Percentiles rank a stretch among this genome's conserved stretches.
Evolutionary conservation across 2,329 filamentous ascomycete species (phyloP).

Genomic region (Mycosphaerelloides madeirae): DNA sequence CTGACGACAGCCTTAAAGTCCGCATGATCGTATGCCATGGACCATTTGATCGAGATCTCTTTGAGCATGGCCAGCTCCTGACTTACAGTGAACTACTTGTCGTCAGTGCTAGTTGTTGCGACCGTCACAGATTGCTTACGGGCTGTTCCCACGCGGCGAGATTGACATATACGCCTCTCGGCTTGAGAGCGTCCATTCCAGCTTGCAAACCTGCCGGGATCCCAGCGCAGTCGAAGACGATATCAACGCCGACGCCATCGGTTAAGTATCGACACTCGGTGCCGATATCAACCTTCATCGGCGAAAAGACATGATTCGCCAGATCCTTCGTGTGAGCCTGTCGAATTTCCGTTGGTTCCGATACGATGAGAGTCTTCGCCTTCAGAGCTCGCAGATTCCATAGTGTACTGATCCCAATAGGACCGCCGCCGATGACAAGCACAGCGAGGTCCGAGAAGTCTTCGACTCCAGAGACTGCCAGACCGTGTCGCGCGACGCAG

Average conservation of each 20-base stretch:
- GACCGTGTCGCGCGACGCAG: slow-evolving; percentile 16
- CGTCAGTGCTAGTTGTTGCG: neutral
- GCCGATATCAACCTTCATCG: slow-evolving; percentile 11
- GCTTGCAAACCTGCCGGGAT: slow-evolving; percentile 11
- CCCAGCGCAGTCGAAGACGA: slow-evolving; percentile 21
- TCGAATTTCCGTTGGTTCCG: slow-evolving; percentile 15
- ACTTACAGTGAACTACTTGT: slow-evolving; percentile 10
- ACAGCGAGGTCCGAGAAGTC: slow-evolving; percentile 9
- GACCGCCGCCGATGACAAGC: slow-evolving; percentile 19
- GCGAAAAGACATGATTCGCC: slow-evolving; percentile 13
- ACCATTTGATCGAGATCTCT: slow-evolving; percentile 13
- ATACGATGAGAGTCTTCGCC: slow-evolving; percentile 8
- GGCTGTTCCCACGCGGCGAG: slow-evolving; percentile 19
- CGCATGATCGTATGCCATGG: slow-evolving; percentile 17
- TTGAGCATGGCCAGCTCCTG: slow-evolving; percentile 14
- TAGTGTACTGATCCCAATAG: slow-evolving; percentile 17
- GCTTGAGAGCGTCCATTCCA: slow-evolving; percentile 15
- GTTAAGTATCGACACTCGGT: slow-evolving; percentile 16
- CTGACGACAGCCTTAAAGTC: slow-evolving; percentile 13
- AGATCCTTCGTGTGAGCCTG: slow-evolving; percentile 9
- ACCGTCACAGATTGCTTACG: neutral
- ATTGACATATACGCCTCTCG: slow-evolving; percentile 16
- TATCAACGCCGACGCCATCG: slow-evolving; percentile 14
- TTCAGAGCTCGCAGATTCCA: slow-evolving; percentile 14
- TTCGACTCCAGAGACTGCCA: slow-evolving; percentile 8